Evolutionary conservation across 2,329 filamentous ascomycete genomes (phyloP), one percentile per base, ranked within the genome.

Genomic region (Geoglossum cookeanum): DNA sequence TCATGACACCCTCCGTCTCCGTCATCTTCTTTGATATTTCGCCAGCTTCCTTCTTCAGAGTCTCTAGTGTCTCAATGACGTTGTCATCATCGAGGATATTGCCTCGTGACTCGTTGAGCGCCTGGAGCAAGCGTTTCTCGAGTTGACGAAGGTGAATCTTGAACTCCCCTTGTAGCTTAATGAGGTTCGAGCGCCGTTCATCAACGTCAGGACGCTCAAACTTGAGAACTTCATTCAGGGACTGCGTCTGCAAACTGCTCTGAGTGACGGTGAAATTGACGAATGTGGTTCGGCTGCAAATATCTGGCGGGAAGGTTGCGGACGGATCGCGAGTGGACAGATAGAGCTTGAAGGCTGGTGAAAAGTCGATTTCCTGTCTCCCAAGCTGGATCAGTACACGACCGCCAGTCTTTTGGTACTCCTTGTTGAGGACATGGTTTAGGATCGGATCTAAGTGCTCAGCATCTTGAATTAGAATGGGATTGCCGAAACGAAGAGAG

Each of bases 201-300:
- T 98, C 92, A 17, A 98, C 89, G 71, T 98, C 92, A 3, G 94
- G 92, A 58, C 94, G 82, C 75, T 98, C 92, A 13, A 90, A 95
- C 70, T 97, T 97, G 66, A 98, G 79, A 37, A 97, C 92, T 61
- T 98, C 90, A 64, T 96, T 96, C 63, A 98, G 80, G 0, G 92
- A 96, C 71, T 98, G 92, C 1, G 92, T 97, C 72, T 95, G 92
- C 66, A 98, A 77, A 76, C 91, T 97, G 78, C 92, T 96, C 73
- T 97, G 91, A 3, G 92, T 98, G 61, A 98, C 91, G 0, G 94
- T 97, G 65, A 98, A 98, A 72, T 98, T 98, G 78, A 98, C 92
- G 71, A 98, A 95, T 0, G 94, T 98, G 5, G 92, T 97, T 65
- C 94, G 81, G 75, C 89, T 95, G 80, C 94, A 98, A 61, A 98